Evolutionary conservation across 345 rosid species (phyloP), one percentile per base, ranked within the genome.

Genomic region (Eucalyptus coolabah): DNA sequence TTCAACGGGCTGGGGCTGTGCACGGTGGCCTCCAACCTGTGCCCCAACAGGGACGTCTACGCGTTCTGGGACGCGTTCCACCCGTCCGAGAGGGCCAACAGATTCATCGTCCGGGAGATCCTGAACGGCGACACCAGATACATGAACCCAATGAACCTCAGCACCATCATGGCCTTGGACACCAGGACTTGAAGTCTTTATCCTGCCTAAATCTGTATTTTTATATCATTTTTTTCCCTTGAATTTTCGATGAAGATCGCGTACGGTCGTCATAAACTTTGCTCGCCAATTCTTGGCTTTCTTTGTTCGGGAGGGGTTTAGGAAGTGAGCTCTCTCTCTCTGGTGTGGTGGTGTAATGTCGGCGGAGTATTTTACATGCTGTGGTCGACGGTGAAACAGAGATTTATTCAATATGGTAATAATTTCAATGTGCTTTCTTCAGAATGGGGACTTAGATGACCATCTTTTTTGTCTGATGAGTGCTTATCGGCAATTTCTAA

Each of bases 61-160:
- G 99, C 95, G 8, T 98, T 97, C 72, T 98, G 99, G 99, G 99
- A 98, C 88, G 88, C 96, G 50, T 98, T 95, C 91, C 99, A 97
- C 87, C 99, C 98, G 15, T 89, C 98, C 0, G 98, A 98, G 91
- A 97, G 65, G 90, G 98, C 98, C 18, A 97, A 93, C 91, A 87
- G 94, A 17, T 32, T 96, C 10, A 97, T 98, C 17, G 97, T 94
- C 53, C 89, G 88, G 45, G 88, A 54, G 60, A 94, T 97, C 90
- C 59, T 94, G 92, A 94, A 83, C 3, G 99, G 97, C 42, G 89
- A 93, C 53, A 81, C 89, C 54, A 86, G 90, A 54, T 95, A 94
- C 89, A 97, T 97, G 96, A 87, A 92, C 88, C 99, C 99, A 30
- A 97, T 98, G 99, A 98, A 98, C 85, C 98, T 98, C 90, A 95